A percentile compares a stretch with the other conserved stretches of the same genome.
These are phyloP conservation scores for Apodospora peruviana DNA, from an alignment of 495 filamentous ascomycete genomes.

Conservation along the genomic window DNA sequence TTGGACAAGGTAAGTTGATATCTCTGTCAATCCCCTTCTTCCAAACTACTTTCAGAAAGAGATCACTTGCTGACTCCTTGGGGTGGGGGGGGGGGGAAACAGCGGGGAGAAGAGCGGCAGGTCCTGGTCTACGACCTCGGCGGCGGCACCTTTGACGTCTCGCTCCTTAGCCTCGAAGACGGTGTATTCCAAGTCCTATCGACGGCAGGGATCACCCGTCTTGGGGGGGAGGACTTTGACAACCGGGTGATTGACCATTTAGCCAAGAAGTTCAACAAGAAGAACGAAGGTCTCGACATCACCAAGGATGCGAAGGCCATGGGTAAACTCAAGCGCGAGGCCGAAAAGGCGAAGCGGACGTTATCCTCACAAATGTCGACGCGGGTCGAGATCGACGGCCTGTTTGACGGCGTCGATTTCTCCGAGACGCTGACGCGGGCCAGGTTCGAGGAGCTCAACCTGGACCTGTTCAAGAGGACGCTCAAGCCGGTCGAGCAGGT, in stretches of 20 bases:
- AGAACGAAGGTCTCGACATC: constrained; percentile 59
- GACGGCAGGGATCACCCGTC: constrained; percentile 93
- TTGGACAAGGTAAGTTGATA: constrained; percentile 52
- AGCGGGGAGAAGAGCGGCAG: constrained; percentile 66
- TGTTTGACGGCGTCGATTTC: constrained; percentile 89
- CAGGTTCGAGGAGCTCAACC: constrained; percentile 95
- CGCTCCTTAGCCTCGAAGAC: constrained; percentile 83
- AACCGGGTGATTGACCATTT: constrained; percentile 90
- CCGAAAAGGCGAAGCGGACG: constrained; percentile 97
- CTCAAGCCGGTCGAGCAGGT: constrained; percentile 93
- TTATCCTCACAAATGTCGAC: constrained; percentile 92
- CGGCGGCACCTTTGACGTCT: constrained; percentile 99
- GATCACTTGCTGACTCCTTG: no score
- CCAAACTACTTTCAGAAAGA: not conserved
- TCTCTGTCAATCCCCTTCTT: not conserved
- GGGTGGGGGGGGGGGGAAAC: no score
- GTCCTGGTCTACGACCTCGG: constrained; percentile 94
- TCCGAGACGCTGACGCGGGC: constrained; percentile 91
- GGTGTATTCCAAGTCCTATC: constrained; percentile 92
- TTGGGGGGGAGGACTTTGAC: constrained; percentile 98
- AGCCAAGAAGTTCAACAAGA: constrained; percentile 73
- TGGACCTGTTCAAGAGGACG: constrained; percentile 90
- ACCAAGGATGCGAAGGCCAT: constrained; percentile 89
- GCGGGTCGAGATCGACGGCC: constrained; percentile 90
- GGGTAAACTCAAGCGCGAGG: constrained; percentile 96